Conservation (phyloP, 768 basidiomycete genomes). For the Coprinellus aureogranulatus region DNA sequence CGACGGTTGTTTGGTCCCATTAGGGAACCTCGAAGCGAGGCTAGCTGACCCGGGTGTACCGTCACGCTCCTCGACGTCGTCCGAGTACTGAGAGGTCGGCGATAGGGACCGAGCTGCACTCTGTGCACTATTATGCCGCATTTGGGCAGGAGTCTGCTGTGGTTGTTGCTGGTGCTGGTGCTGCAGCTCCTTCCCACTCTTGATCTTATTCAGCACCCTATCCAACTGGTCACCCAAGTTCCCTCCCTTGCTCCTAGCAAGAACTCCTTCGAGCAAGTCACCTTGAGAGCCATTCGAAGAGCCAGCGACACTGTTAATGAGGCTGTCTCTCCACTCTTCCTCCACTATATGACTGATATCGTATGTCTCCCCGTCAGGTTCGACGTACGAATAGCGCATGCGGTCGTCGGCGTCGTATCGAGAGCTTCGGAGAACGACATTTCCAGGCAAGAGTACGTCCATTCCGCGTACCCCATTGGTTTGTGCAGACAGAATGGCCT, state of each 20-base stretch:
- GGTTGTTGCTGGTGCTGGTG: conserved; percentile 19
- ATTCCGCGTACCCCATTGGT: conserved; percentile 83
- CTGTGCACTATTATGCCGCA: conserved; percentile 15
- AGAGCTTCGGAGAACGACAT: conserved; percentile 81
- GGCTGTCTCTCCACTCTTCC: conserved; percentile 70
- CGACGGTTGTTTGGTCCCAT: conserved; percentile 21
- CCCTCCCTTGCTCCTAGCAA: conserved; percentile 51
- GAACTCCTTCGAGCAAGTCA: conserved; percentile 69
- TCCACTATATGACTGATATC: conserved; percentile 94
- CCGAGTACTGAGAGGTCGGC: conserved; percentile 56
- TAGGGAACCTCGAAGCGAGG: conserved; percentile 20
- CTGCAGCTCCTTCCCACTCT: conserved; percentile 53
- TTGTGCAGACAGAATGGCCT: conserved; percentile 78
- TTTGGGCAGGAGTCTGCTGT: too few relatives aligned
- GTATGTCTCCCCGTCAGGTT: conserved; percentile 83
- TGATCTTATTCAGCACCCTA: conserved; percentile 73
- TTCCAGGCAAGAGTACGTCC: conserved; percentile 84
- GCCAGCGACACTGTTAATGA: background rate
- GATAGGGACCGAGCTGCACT: conserved; percentile 34
- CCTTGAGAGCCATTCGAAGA: conserved; percentile 25
- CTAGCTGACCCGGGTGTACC: conserved; percentile 42
- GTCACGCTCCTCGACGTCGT: conserved; percentile 42
- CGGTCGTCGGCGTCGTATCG: conserved; percentile 66
- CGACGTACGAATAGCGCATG: conserved; percentile 92
- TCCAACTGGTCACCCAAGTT: conserved; percentile 64